Evolutionary conservation across 179 eudicot species (phyloP), one percentile per base, ranked within the genome.

Genomic region (Corrigiola litoralis): DNA sequence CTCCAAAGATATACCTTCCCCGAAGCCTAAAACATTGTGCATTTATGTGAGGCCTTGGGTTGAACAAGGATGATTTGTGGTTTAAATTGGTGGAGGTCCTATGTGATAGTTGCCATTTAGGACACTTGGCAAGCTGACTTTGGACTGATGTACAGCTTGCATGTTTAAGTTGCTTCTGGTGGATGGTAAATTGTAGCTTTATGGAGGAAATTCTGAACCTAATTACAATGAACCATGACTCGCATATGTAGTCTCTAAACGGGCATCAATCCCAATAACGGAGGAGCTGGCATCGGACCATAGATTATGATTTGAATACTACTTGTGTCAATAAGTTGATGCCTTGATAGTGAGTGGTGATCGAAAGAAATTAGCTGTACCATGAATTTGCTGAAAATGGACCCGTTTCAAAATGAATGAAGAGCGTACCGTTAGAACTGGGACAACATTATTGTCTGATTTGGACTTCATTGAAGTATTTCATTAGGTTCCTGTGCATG

Each of bases 81-180:
- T 46, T 63, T 41, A 31, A 63, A 47, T 63, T 63, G 67, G 67
- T 63, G 67, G 36, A 64, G 68, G 58, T 50, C 37, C 7, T 47
- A 29, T 32, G 31, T 57, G 27, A 31, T 2, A 5, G 2, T 61
- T 7, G 34, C 20, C 64, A 23, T 41, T 60, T 60, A 50, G 33
- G 47, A 50, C 58, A 63, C 58, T 63, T 50, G 67, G 33, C 48
- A 6, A 12, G 3, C 27, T 36, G 20, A 36, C 12, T 50, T 64
- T 49, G 58, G 58, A 64, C 68, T 34, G 50, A 6, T 50, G 25
- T 60, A 60, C 64, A 60, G 64, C 64, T 60, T 14, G 64, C 64
- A 60, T 27, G 20, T 14, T 14, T 11, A 23, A 10, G 27, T 38
- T 59, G 29, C 49, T 59, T 38, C 31, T 23, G 17, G 51, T 60